Evolutionary conservation across 177 flowering plant species (phyloP).

Genomic region (Vitis hybrid): DNA sequence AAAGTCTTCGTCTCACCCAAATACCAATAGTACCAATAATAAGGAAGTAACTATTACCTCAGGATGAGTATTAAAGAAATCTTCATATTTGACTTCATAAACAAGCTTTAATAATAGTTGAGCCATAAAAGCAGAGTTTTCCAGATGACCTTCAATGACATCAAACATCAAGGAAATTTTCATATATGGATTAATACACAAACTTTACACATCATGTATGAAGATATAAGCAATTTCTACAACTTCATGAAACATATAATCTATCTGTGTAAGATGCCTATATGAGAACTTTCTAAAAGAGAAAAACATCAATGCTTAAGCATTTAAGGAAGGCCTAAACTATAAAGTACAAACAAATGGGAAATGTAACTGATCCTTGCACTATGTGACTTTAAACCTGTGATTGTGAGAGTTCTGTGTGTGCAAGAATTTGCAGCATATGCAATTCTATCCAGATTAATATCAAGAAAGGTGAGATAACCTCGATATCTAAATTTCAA

Average conservation of each 20-base stretch:
- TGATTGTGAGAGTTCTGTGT: no score
- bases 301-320: neutral
- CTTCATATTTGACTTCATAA: neutral
- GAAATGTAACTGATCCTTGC: no score
- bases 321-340: neutral
- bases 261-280: conserved; percentile 44
- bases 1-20: no score
- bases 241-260: conserved; percentile 47
- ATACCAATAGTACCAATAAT: no score
- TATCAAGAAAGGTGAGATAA: no score
- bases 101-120: neutral
- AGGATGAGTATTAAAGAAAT: conserved; percentile 22
- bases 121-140: conserved; percentile 31
- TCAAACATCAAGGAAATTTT: conserved; percentile 29
- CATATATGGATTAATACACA: conserved; percentile 21
- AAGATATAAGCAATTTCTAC: conserved; percentile 36
- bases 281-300: conserved; percentile 32
- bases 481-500: no score
- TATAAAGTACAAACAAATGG: neutral
- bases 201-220: conserved; percentile 33
- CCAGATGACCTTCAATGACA: conserved; percentile 33
- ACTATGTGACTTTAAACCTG: no score
- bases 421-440: no score
- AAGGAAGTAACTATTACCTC: conserved; percentile 24
- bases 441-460: no score